Base-by-base conservation (phyloP, 2,329 filamentous ascomycete species). In the Truncatella angustata region DNA sequence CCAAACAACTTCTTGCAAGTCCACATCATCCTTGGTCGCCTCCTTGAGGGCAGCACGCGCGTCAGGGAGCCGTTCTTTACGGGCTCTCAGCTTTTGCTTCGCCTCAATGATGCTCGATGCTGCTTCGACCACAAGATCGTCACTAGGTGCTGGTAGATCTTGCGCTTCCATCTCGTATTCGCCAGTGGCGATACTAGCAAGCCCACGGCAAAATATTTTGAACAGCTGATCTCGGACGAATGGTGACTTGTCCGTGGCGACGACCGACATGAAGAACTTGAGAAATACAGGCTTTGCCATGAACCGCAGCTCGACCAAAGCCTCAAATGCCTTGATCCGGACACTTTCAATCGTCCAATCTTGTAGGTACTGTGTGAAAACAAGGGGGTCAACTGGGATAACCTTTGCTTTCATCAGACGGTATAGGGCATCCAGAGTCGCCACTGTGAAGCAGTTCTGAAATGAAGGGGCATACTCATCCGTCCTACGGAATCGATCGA, bases 381-480 rank as follows among this genome's bases (percentile, higher is more conserved):
- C 78, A 34, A 80, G 58, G 1, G 78, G 75, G 36, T 76, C 72
- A 28, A 71, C 65, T 1, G 78, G 75, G 30, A 87, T 84, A 14
- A 86, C 77, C 14, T 79, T 76, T 3, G 80, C 80, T 67, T 85
- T 85, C 84, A 87, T 87, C 48, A 87, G 69, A 36, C 72, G 73
- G 61, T 78, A 76, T 61, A 85, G 82, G 51, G 84, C 85, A 51
- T 84, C 78, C 39, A 87, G 67, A 4, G 81, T 81, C 16, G 85
- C 80, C 56, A 78, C 76, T 16, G 85, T 86, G 75, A 82, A 84
- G 50, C 85, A 77, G 55, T 88, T 88, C 54, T 87, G 83, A 61
- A 85, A 86, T 3, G 84, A 87, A 54, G 80, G 75, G 14, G 82
- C 82, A 78, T 85, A 88, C 63, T 87, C 84, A 61, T 88, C 85